Percentiles rank a stretch among this genome's conserved stretches.
Conservation (phyloP, 371 early-diverging fungal genomes). For the Mucor piriformis region DNA sequence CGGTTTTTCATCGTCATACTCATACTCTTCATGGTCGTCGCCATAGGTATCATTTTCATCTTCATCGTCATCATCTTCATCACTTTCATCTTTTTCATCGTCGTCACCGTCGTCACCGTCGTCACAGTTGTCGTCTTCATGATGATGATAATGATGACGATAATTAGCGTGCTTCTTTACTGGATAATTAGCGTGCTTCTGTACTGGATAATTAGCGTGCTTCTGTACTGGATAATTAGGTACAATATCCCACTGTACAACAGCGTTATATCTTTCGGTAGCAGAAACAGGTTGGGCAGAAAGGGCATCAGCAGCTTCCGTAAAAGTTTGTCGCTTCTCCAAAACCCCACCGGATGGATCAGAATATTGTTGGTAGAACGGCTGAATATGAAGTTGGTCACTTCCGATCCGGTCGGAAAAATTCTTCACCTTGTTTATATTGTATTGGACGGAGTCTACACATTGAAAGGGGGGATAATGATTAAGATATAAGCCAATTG, state of each 20-base stretch:
- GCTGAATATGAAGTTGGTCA: no score
- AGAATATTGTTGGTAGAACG: no score
- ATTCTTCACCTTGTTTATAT: no score
- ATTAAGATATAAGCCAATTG: no score
- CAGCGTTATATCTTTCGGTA: not conserved
- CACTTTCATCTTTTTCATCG: not conserved
- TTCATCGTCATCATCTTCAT: not conserved
- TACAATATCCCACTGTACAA: conserved; percentile 2
- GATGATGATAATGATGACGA: not conserved
- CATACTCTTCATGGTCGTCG: not conserved
- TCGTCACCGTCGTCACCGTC: not conserved
- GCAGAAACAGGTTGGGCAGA: no score
- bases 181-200: not conserved
- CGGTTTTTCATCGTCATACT: not conserved
- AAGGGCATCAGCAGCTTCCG: no score
- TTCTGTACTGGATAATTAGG: not conserved
- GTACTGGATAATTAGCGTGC: no score
- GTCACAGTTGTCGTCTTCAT: not conserved
- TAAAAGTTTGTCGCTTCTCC: no score
- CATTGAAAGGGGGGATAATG: no score
- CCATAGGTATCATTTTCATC: not conserved
- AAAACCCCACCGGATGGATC: no score
- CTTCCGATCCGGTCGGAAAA: no score
- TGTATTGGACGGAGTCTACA: no score
- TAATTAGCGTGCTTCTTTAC: not conserved